Evolutionary conservation across 805 yeast species (phyloP), one percentile per base, ranked within the genome.

Genomic region (Teunomyces atbi): DNA sequence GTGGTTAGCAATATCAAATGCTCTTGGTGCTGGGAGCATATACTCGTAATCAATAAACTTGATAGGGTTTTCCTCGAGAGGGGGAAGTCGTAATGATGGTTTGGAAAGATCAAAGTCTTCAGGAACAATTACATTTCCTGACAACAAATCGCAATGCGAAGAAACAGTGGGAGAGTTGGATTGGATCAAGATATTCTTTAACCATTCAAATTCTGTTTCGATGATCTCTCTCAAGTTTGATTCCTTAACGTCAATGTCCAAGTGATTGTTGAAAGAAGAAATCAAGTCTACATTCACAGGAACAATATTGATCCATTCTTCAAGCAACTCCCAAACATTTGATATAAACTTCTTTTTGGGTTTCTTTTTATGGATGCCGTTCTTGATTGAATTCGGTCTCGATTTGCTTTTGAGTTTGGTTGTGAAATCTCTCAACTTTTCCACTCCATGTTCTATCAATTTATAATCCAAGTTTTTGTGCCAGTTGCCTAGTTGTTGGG

Each of bases 1-100:
- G 62, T 84, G 90, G 53, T 84, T 84, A 11, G 89, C 84, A 18
- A 84, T 81, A 57, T 84, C 90, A 58, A 83, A 84, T 0, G 86
- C 89, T 40, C 90, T 63, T 4, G 89, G 88, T 2, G 85, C 86
- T 8, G 83, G 84, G 50, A 81, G 71, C 79, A 84, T 79, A 55
- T 84, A 84, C 65, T 84, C 90, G 57, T 84, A 84, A 58, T 84
- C 90, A 39, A 84, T 84, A 54, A 84, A 83, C 11, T 79, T 72
- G 11, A 83, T 70, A 0, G 81, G 81, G 51, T 66, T 69, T 2
- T 54, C 57, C 6, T 44, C 57, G 28, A 57, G 45, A 1, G 29
- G 43, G n/a, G 53, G 65, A 12, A 59, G 52, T 11, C 34, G 37
- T 1, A 29, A 19, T 5, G 48, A 33, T 1, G 64, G 62, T 33